Evolutionary conservation across 495 filamentous ascomycete species (phyloP), one percentile per base, ranked within the genome.

Genomic region (Neurospora sp.): DNA sequence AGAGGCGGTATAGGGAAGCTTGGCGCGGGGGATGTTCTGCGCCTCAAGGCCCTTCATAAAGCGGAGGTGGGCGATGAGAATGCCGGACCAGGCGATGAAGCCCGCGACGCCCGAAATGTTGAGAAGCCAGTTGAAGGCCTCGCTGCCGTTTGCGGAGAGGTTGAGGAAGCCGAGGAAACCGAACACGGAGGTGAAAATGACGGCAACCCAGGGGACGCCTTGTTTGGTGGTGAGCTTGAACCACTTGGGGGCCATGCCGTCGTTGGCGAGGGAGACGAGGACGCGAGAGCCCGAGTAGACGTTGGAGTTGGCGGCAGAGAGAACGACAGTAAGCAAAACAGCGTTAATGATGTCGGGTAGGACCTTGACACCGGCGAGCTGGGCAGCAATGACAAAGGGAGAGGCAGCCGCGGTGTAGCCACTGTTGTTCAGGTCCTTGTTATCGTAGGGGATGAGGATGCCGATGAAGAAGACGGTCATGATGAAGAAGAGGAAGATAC

Each of bases 341-440:
- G 86, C 89, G 76, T 92, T 93, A 80, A 93, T 90, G 74, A 93
- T 88, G 69, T 89, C 87, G 1, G 91, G 91, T 38, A 93, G 85
- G 6, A 88, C 88, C 8, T 81, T 82, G 74, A 93, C 88, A 73
- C 90, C 90, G 5, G 91, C 91, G 12, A 87, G 80, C 38, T 84
- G 78, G 40, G 91, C 88, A 35, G 91, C 89, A 69, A 93, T 88
- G 31, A 92, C 91, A 69, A 93, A 88, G 5, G 91, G 91, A 3
- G 91, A 92, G 41, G 88, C 89, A 66, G 88, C 88, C 74, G 87
- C 75, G 78, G 83, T 75, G 79, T 82, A 76, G 82, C 83, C 66
- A 84, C 84, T 75, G 40, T 79, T 83, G 42, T 87, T 78, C 16
- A 93, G 85, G 12, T 74, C 20, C 61, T 71, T 42, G 80, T 86